These are phyloP conservation scores for Crithidia mellificae DNA, from an alignment of 208 protist species.

Conservation along the genomic window DNA sequence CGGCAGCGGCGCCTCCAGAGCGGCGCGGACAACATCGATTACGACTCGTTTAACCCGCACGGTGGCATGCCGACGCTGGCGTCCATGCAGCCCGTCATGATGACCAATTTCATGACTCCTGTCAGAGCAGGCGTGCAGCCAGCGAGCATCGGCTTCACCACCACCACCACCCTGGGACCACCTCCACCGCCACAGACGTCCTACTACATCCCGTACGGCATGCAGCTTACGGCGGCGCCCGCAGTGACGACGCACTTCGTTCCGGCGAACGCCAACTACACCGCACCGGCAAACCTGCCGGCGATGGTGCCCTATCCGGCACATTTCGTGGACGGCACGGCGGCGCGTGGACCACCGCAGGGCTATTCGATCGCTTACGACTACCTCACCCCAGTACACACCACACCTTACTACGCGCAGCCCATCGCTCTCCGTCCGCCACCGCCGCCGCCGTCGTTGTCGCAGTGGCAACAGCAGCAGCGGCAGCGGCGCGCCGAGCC, in stretches of 20 bases:
- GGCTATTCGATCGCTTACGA: slow-evolving; percentile 4
- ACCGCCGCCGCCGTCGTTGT: too few species aligned
- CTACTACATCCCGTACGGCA: neutral
- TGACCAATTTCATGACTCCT: neutral
- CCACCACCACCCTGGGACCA: too few species aligned
- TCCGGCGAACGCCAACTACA: neutral
- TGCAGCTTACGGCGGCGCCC: neutral
- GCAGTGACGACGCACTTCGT: neutral
- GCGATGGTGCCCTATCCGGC: neutral
- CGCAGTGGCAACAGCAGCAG: neutral
- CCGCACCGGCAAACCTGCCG: neutral
- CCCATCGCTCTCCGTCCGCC: neutral
- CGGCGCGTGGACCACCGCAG: neutral
- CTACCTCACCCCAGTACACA: neutral
- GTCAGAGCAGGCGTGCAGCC: neutral
- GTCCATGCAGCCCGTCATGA: neutral
- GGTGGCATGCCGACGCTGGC: neutral
- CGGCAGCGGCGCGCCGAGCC: too few species aligned
- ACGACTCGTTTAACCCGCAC: slow-evolving; percentile 1
- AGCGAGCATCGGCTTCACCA: neutral
- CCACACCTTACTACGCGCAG: neutral
- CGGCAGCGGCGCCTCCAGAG: slow-evolving; percentile 3
- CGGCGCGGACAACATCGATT: neutral
- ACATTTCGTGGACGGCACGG: neutral
- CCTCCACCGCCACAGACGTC: neutral